Evolutionary conservation across 1,284 basidiomycete genomes (phyloP).

Genomic region (Sanguinoderma infundibulare): DNA sequence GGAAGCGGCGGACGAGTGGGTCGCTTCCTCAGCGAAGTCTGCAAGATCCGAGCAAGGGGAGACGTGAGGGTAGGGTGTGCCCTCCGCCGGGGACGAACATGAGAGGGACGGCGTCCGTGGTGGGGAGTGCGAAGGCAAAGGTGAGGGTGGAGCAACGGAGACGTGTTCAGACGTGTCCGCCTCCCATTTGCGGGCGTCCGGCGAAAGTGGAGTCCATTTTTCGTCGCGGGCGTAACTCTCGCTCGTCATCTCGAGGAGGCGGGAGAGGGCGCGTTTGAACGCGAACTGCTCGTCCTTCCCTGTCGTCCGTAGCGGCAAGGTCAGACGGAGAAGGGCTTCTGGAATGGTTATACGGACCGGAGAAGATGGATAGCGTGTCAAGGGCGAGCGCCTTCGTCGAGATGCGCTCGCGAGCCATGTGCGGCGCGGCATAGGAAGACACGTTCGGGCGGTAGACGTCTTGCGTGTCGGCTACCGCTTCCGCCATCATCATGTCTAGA

Average conservation of each 20-base stretch:
- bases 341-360: slow-evolving; percentile 41
- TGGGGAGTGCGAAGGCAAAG: no score
- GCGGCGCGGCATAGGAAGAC: slow-evolving; percentile 54
- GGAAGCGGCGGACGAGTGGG: slow-evolving; percentile 6
- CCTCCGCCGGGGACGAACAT: background rate
- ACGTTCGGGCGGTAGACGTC: slow-evolving; percentile 66
- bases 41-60: background rate
- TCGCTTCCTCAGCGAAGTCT: slow-evolving; percentile 35
- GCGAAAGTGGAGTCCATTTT: slow-evolving; percentile 49
- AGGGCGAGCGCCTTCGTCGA: slow-evolving; percentile 38
- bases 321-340: background rate
- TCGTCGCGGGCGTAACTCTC: slow-evolving; percentile 49
- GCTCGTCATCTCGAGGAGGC: slow-evolving; percentile 70
- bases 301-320: slow-evolving; percentile 17
- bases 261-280: slow-evolving; percentile 70
- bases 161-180: background rate
- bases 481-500: slow-evolving; percentile 59
- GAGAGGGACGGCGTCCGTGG: background rate
- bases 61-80: slow-evolving; percentile 4
- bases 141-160: no score
- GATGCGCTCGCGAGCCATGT: slow-evolving; percentile 39
- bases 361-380: slow-evolving; percentile 65
- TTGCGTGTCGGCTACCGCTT: slow-evolving; percentile 61
- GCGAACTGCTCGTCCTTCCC: slow-evolving; percentile 72
- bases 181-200: slow-evolving; percentile 45